Base-by-base conservation (phyloP, 176 grass and related monocot genomes). In the Bromus sterilis region DNA sequence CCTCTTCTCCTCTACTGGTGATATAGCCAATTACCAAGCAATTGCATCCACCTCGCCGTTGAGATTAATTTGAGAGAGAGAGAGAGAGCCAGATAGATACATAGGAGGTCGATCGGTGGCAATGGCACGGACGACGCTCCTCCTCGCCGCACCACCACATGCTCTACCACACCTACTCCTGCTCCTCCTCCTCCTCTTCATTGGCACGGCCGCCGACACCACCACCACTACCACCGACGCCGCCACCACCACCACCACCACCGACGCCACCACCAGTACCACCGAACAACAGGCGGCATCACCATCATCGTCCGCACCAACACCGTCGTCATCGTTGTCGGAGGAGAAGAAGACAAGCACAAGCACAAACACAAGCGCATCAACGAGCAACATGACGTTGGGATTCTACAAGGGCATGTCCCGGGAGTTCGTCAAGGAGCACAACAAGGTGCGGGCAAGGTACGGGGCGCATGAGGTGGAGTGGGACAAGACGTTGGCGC, bases 321-420 rank as follows among this genome's bases (percentile, higher is more conserved):
- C 43, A 2, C 44, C 53, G 21, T 18, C 36, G 6, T 3, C 67
- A 11, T 15, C 39, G 4, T 20, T 15, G 25, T 18, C 60, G 15
- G 11, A 62, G 12, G 10, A 62, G 6, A 62, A 62, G 28, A 63
- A n/a, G n/a, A n/a, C n/a, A n/a, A n/a, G n/a, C n/a, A n/a, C n/a
- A n/a, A n/a, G n/a, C n/a, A n/a, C n/a, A n/a, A n/a, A n/a, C n/a
- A n/a, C n/a, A n/a, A n/a, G n/a, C n/a, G n/a, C n/a, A n/a, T n/a
- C n/a, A n/a, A n/a, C n/a, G n/a, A n/a, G n/a, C n/a, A n/a, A n/a
- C n/a, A n/a, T n/a, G n/a, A n/a, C n/a, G n/a, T n/a, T n/a, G n/a
- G n/a, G n/a, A n/a, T n/a, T 16, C 53, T 89, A 89, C 87, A 85
- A 46, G 32, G 82, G 87, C 37, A 89, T 89, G 70, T 0, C 71